phyloP scores from a whole-genome alignment of 2,329 filamentous ascomycete genomes.

The Escovopsis sp. region DNA sequence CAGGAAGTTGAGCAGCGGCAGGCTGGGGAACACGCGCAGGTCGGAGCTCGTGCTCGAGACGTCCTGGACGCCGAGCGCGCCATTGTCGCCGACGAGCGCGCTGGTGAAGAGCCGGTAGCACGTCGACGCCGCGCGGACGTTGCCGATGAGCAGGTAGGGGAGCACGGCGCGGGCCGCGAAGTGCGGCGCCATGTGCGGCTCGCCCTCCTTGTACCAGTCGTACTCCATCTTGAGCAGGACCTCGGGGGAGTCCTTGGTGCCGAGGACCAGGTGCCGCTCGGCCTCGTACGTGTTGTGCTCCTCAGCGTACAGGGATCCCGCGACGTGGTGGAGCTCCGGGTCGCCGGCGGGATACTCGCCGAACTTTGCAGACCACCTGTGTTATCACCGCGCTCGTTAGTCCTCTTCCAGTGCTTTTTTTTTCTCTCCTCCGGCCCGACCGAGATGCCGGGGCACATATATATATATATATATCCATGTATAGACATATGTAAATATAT shows the following conservation, averaged over 20 bases:
- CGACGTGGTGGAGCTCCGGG: slow-evolving; percentile 85
- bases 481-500: no score
- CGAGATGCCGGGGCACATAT: no score
- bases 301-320: slow-evolving; percentile 76
- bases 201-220: slow-evolving; percentile 82
- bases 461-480: no score
- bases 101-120: slow-evolving; percentile 52
- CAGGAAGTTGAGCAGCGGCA: slow-evolving; percentile 93
- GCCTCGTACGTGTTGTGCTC: slow-evolving; percentile 89
- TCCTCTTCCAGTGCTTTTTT: not conserved
- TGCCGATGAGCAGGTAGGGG: slow-evolving; percentile 81
- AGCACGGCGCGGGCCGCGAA: slow-evolving; percentile 80
- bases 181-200: slow-evolving; percentile 71
- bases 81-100: slow-evolving; percentile 25
- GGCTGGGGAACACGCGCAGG: slow-evolving; percentile 68
- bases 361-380: slow-evolving; percentile 65
- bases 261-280: slow-evolving; percentile 76
- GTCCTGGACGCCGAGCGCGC: slow-evolving; percentile 57
- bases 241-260: slow-evolving; percentile 76
- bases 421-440: not conserved
- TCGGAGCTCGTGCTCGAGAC: slow-evolving; percentile 63
- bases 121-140: slow-evolving; percentile 76
- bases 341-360: slow-evolving; percentile 85
- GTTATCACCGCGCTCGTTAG: not conserved
- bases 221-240: slow-evolving; percentile 75